Evolutionary conservation across 805 yeast species (phyloP), one percentile per base, ranked within the genome.

Genomic region (Pichia deserticola): DNA sequence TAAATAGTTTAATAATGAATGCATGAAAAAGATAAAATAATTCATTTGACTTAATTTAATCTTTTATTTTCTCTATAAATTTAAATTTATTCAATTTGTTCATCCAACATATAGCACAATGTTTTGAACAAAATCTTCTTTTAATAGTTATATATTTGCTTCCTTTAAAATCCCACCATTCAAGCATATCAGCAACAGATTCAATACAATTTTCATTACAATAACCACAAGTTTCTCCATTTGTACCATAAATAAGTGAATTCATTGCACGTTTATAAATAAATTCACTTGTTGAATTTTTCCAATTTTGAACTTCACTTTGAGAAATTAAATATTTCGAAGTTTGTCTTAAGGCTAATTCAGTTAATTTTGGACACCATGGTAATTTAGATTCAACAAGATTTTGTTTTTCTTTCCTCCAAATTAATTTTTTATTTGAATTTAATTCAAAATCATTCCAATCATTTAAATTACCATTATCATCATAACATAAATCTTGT

Each of bases 131-230:
- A 54, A 81, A 81, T 51, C 74, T 74, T 38, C 77, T 65, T 56
- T 75, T 73, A 30, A 81, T 68, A 0, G 87, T 86, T 4, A 80
- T 63, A 36, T 69, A 60, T 36, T 64, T 68, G 49, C 80, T 75
- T 37, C 69, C 73, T 45, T 75, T 68, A 43, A 79, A 69, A 56
- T 81, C 82, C 86, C 87, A 81, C 86, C 86, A 81, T 59, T 81
- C 86, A 52, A 75, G 59, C 1, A 75, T 71, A 55, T 81, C 82
- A 0, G 85, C 86, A 12, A 73, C 70, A 3, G 83, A 77, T 49
- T 79, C 81, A 7, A 79, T 74, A 4, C 75, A 68, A n/a, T 73
- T 66, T 5, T 62, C 51, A 7, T 68, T 62, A 60, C 87, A 81
- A 40, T 68, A 66, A 4, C 79, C 75, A 59, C 87, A 81, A 0